Conservation (phyloP, 1,284 basidiomycete species). For the Mycena sp. region DNA sequence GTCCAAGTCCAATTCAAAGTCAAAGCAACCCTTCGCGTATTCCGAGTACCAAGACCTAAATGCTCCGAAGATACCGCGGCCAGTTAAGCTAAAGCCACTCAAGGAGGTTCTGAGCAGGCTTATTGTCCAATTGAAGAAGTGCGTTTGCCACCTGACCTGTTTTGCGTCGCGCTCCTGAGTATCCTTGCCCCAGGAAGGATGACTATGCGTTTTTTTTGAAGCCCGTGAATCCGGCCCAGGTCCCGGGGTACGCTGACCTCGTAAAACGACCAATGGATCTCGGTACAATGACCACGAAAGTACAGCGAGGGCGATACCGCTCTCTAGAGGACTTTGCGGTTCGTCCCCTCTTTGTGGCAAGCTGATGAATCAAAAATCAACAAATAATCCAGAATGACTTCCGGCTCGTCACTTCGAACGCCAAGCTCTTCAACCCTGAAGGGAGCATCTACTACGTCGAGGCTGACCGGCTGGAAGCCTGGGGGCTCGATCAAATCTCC, state of each 20-base stretch:
- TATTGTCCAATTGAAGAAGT: conserved; percentile 81
- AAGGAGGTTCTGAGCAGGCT: conserved; percentile 75
- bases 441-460: conserved; percentile 77
- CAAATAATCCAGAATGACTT: conserved; percentile 63
- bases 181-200: conserved; percentile 67
- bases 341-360: conserved; percentile 39
- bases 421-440: conserved; percentile 78
- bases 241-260: conserved; percentile 75
- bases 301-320: conserved; percentile 70
- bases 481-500: conserved; percentile 75
- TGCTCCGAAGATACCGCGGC: conserved; percentile 44
- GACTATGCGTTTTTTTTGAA: conserved; percentile 86
- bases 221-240: conserved; percentile 72
- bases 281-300: conserved; percentile 79
- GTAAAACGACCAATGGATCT: conserved; percentile 85
- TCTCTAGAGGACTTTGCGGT: conserved; percentile 82
- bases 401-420: conserved; percentile 75
- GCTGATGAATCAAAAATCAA: not conserved
- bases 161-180: conserved; percentile 14
- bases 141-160: conserved; percentile 32
- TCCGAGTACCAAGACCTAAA: conserved; percentile 33
- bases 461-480: conserved; percentile 73
- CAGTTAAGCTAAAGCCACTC: conserved; percentile 78
- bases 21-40: conserved; percentile 35
- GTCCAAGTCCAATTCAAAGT: conserved; percentile 33